These are phyloP conservation scores for Tuber borchii DNA, from an alignment of 495 filamentous ascomycete genomes.

Conservation along the genomic window DNA sequence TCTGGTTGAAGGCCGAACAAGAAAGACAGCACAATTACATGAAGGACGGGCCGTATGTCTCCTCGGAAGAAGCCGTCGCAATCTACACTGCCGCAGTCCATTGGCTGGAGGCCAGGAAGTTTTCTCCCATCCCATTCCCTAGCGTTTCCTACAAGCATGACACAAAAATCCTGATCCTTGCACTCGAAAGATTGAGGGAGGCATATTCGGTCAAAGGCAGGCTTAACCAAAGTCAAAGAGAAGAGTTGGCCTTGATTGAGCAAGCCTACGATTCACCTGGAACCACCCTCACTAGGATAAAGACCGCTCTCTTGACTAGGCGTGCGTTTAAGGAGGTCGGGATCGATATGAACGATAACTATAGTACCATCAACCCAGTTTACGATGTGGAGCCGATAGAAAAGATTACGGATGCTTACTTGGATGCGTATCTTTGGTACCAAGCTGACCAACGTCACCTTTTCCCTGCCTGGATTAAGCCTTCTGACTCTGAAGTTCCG, in stretches of 20 bases:
- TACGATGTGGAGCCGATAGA: conserved; percentile 99
- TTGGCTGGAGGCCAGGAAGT: conserved; percentile 97
- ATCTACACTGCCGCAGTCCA: conserved; percentile 99
- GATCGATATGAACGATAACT: conserved; percentile 99
- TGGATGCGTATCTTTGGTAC: conserved; percentile 99
- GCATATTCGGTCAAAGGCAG: conserved; percentile 97
- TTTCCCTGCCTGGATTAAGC: conserved; percentile 99
- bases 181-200: conserved; percentile 86
- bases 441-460: conserved; percentile 97
- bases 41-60: conserved; percentile 98
- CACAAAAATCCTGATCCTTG: conserved; percentile 96
- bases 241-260: conserved; percentile 94
- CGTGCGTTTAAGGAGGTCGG: conserved; percentile 99
- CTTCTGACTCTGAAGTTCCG: conserved; percentile 97
- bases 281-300: conserved; percentile 92
- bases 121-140: conserved; percentile 97
- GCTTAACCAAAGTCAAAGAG: conserved; percentile 94
- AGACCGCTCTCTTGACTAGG: conserved; percentile 94
- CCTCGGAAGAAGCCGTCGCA: conserved; percentile 94
- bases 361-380: conserved; percentile 96
- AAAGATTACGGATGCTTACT: conserved; percentile 98
- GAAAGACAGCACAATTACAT: conserved; percentile 99
- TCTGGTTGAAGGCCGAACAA: conserved; percentile 98
- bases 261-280: conserved; percentile 98
- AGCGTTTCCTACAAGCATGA: conserved; percentile 99